phyloP scores from a whole-genome alignment of 2,329 filamentous ascomycete genomes.

The Alternaria gansuensis region DNA sequence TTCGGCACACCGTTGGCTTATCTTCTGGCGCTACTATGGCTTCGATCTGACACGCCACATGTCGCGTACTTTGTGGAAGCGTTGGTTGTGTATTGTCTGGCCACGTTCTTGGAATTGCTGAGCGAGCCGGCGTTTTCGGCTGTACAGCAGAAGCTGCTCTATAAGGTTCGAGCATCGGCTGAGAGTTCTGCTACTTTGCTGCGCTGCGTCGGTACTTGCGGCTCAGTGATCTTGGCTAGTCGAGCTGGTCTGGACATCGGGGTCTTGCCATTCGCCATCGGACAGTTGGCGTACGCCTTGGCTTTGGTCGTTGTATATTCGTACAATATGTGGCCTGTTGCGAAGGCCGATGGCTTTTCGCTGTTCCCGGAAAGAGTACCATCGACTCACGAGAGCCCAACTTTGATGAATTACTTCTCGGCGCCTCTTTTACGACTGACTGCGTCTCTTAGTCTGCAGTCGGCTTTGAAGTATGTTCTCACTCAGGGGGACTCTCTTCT shows the following conservation, averaged over 20 bases:
- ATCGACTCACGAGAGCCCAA: slow-evolving; percentile 42
- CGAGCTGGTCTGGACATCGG: slow-evolving; percentile 66
- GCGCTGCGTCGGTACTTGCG: slow-evolving; percentile 79
- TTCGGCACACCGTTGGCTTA: slow-evolving; percentile 73
- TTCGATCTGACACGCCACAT: slow-evolving; percentile 60
- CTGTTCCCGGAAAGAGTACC: slow-evolving; percentile 63
- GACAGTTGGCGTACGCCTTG: slow-evolving; percentile 79
- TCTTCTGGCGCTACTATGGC: slow-evolving; percentile 73
- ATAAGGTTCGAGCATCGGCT: slow-evolving; percentile 79
- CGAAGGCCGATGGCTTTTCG: slow-evolving; percentile 71
- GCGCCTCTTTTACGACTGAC: slow-evolving; percentile 75
- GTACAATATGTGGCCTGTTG: slow-evolving; percentile 66
- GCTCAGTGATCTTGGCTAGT: slow-evolving; percentile 71
- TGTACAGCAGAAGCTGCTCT: slow-evolving; percentile 81
- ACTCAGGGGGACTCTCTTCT: slow-evolving; percentile 95
- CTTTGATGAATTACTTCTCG: slow-evolving; percentile 64
- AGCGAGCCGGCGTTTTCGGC: slow-evolving; percentile 91
- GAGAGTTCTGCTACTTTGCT: slow-evolving; percentile 83
- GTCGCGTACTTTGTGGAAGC: slow-evolving; percentile 72
- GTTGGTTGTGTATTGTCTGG: slow-evolving; percentile 64
- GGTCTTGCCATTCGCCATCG: slow-evolving; percentile 86
- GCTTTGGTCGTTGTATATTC: slow-evolving; percentile 76
- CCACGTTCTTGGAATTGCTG: slow-evolving; percentile 76
- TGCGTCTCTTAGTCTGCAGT: slow-evolving; percentile 86
- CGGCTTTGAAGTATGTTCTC: slow-evolving; percentile 87